Conservation (phyloP, 257 asterid species). For the Datura wrightii region DNA sequence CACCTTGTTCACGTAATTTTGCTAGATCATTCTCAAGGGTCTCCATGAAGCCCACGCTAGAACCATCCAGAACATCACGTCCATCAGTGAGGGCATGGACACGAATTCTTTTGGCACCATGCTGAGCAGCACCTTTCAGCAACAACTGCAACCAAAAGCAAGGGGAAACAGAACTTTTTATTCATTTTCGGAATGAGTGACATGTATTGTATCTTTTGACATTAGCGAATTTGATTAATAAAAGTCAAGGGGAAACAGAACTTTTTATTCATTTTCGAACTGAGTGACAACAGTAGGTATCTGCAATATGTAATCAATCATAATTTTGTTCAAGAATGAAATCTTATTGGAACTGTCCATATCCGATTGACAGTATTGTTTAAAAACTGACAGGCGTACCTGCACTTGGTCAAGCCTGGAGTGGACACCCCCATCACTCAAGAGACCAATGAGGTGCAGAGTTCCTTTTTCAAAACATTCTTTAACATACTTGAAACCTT, state of each 20-base stretch:
- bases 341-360: too few relatives aligned
- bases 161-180: neutral
- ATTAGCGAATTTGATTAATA: neutral
- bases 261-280: neutral
- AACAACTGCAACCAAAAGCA: slow-evolving; percentile 61
- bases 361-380: neutral
- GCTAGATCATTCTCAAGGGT: slow-evolving; percentile 80
- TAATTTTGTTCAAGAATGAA: too few relatives aligned
- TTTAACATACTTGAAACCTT: slow-evolving; percentile 74
- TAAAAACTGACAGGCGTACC: slow-evolving; percentile 47
- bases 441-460: slow-evolving; percentile 82
- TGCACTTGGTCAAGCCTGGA: slow-evolving; percentile 83
- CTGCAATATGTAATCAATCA: slow-evolving; percentile 16
- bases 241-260: neutral
- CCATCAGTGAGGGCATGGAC: slow-evolving; percentile 93
- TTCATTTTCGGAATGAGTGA: too few relatives aligned
- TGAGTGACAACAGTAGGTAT: neutral
- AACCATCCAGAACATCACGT: slow-evolving; percentile 95
- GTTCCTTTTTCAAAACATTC: slow-evolving; percentile 77
- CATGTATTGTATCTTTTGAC: neutral
- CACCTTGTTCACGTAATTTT: slow-evolving; percentile 71
- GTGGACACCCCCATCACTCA: slow-evolving; percentile 98
- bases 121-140: slow-evolving; percentile 83
- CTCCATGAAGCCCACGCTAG: slow-evolving; percentile 87
- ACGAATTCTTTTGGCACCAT: slow-evolving; percentile 91